Base-by-base conservation (phyloP, 164 flowering plant species). In the Pachysandra terminalis region DNA sequence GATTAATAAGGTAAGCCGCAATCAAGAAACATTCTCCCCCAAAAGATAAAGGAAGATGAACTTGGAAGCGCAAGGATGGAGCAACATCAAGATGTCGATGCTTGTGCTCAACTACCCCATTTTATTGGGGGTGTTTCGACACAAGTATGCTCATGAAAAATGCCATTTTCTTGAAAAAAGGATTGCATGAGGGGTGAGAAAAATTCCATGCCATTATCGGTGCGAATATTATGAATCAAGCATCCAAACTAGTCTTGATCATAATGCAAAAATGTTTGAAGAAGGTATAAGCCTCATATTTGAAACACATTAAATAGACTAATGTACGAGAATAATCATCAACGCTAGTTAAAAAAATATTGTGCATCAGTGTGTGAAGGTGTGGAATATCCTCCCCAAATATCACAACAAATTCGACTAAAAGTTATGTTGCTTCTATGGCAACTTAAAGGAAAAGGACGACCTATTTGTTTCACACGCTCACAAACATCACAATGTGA, bases 71-170 rank as follows among this genome's bases (percentile, higher is more conserved):
- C 16, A 65, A 32, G 26, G 59, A 32, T 54, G 45, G 25, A 14
- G 64, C 45, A 32, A 41, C 19, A 2, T 65, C 59, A 13, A 65
- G 45, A 37, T 54, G 59, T 48, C 21, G 26, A 51, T 65, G 59
- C 27, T 65, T 65, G 26, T 41, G 53, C 16, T 65, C 68, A 19
- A 28, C 68, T 22, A 53, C 59, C n/a, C 68, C 68, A 54, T 65
- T 65, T 28, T 65, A 41, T 65, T 65, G 68, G 9, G n/a, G 68
- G 68, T 1, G 59, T 65, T 9, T 16, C 22, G 28, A 54, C 59
- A 54, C 68, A 53, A 54, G 45, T 24, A 1, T 37, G 5, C 28
- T 53, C 59, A 19, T 65, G 68, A 24, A 65, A 26, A 1, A 65
- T 65, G 32, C 68, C 68, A 16, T 41, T 41, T 17, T 19, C 14